Percentiles rank a stretch among this genome's conserved stretches.
Conservation (phyloP, 2,329 filamentous ascomycete species). For the Fusarium scirpi region DNA sequence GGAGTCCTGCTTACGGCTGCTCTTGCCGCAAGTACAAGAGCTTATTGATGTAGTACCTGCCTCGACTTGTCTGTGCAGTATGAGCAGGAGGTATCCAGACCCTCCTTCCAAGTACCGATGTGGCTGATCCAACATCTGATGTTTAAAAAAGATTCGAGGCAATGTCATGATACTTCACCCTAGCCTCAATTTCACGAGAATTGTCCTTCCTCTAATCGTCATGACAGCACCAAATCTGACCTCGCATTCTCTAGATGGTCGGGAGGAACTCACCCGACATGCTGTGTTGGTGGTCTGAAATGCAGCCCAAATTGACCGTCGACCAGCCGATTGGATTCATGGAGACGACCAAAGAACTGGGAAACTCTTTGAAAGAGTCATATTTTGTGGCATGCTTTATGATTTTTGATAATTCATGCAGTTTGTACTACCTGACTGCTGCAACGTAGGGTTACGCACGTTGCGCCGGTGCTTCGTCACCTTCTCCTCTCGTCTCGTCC, state of each 20-base stretch:
- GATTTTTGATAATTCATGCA: conserved; percentile 30
- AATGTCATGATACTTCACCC: conserved; percentile 46
- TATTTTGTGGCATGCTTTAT: conserved; percentile 32
- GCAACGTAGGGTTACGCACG: conserved; percentile 11
- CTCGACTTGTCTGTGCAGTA: accelerated
- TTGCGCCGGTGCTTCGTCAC: conserved; percentile 4
- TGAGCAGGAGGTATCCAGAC: neutral
- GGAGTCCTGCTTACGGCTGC: conserved; percentile 37
- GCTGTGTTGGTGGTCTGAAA: conserved; percentile 35
- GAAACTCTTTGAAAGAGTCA: conserved; percentile 5
- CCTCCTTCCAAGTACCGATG: conserved; percentile 1
- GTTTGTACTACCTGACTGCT: conserved; percentile 1
- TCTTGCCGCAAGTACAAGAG: conserved; percentile 30
- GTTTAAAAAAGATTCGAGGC: conserved; percentile 28
- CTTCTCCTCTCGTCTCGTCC: neutral
- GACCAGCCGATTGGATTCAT: conserved; percentile 38
- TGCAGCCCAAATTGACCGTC: conserved; percentile 32
- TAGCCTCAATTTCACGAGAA: conserved; percentile 34
- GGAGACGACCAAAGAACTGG: conserved; percentile 13
- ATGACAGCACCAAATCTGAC: conserved; percentile 21
- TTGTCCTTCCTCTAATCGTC: conserved; percentile 28
- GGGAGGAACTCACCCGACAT: conserved; percentile 27
- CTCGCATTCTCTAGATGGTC: neutral
- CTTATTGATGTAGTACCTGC: conserved; percentile 30
- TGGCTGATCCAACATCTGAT: conserved; percentile 44